Evolutionary conservation across 2,329 filamentous ascomycete species (phyloP).

Genomic region (Cladorrhinum sp.): DNA sequence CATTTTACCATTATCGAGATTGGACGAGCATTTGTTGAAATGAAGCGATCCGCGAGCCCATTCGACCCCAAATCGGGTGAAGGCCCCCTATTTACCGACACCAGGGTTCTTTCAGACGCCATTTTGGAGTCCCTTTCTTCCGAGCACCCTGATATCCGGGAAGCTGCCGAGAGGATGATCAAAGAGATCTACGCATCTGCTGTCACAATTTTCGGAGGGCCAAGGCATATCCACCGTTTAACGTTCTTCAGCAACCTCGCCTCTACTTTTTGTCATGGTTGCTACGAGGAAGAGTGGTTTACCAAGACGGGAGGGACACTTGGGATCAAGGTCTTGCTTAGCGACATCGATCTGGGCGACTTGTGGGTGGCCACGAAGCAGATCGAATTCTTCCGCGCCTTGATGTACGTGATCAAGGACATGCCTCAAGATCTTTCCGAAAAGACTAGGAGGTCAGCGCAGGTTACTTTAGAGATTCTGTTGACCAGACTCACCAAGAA

Average conservation of each 20-base stretch:
- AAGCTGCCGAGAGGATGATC: constrained; percentile 77
- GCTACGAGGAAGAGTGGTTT: constrained; percentile 98
- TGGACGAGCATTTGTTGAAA: constrained; percentile 75
- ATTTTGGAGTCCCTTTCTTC: constrained; percentile 88
- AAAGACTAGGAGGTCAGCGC: constrained; percentile 78
- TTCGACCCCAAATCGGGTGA: constrained; percentile 88
- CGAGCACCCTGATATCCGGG: constrained; percentile 74
- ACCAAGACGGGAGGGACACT: constrained; percentile 90
- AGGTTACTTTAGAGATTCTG: constrained; percentile 77
- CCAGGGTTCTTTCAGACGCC: constrained; percentile 81
- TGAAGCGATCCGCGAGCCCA: constrained; percentile 71
- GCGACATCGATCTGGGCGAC: constrained; percentile 79
- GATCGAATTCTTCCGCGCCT: constrained; percentile 81
- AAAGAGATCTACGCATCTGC: constrained; percentile 74
- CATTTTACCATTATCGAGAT: constrained; percentile 92
- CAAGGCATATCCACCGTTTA: constrained; percentile 68
- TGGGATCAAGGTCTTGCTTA: constrained; percentile 85
- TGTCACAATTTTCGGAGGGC: constrained; percentile 72
- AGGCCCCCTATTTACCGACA: constrained; percentile 82
- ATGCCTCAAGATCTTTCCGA: constrained; percentile 93
- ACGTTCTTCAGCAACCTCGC: constrained; percentile 83
- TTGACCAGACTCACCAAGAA: constrained; percentile 75
- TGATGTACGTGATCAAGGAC: constrained; percentile 97
- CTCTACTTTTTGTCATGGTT: constrained; percentile 86
- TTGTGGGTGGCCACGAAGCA: constrained; percentile 79